phyloP scores from a whole-genome alignment of 2,329 filamentous ascomycete genomes.

The Myriangium duriaei region DNA sequence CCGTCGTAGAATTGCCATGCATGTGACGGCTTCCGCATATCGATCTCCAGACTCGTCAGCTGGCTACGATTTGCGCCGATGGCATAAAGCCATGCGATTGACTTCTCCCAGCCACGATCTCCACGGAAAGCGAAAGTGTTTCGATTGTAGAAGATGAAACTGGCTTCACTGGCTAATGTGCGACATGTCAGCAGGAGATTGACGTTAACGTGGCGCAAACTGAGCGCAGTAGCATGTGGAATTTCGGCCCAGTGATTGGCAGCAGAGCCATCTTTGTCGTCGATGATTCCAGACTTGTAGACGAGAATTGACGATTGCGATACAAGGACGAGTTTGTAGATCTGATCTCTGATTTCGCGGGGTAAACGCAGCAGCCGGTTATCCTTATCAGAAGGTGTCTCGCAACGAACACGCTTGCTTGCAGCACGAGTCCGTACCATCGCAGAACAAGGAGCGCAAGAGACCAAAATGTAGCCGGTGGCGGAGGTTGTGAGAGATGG shows the following conservation, averaged over 20 bases:
- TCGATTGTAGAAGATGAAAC: slow-evolving; percentile 5
- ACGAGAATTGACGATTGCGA: slow-evolving; percentile 1
- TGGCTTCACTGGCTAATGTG: slow-evolving; percentile 1
- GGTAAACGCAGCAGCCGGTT: slow-evolving; percentile 1
- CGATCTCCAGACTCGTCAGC: slow-evolving; percentile 2
- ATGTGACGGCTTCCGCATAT: slow-evolving; percentile 1
- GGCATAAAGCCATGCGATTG: slow-evolving; percentile 2
- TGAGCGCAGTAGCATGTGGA: not conserved
- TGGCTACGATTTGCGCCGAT: slow-evolving; percentile 4
- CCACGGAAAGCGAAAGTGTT: slow-evolving; percentile 7
- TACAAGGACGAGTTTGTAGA: slow-evolving; percentile 2
- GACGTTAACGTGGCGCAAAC: not conserved
- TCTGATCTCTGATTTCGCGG: slow-evolving; percentile 2
- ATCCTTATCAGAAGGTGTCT: not conserved
- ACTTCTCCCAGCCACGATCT: slow-evolving; percentile 1
- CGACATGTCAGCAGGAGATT: slow-evolving; percentile 1
- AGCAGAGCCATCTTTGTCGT: not conserved
- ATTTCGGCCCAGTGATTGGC: not conserved
- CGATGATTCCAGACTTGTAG: not conserved
- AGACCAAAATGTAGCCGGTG: no score
- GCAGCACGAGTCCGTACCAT: no score
- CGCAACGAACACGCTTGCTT: not conserved
- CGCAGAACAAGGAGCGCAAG: no score
- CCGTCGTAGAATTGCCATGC: slow-evolving; percentile 3
- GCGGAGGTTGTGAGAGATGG: no score